Evolutionary conservation across 371 early-diverging fungal genomes (phyloP).

Genomic region (Mucor indicus): DNA sequence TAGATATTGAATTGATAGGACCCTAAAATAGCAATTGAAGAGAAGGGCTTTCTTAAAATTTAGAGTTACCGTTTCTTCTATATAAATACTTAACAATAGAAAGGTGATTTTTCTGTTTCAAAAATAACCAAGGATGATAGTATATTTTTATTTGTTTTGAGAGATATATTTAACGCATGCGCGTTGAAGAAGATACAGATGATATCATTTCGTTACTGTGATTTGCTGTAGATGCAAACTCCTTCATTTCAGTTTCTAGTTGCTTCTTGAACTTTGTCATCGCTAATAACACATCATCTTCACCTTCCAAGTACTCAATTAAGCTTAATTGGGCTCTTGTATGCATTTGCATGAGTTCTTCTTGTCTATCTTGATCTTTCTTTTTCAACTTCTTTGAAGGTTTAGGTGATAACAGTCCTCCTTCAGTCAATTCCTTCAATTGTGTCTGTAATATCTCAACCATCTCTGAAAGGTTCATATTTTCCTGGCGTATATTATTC

Average conservation of each 20-base stretch:
- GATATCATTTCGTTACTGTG: too few relatives aligned
- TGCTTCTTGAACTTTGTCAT: slow-evolving; percentile 37
- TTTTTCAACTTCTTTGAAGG: not conserved
- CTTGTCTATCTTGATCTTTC: slow-evolving; percentile 7
- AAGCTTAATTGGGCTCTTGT: slow-evolving; percentile 35
- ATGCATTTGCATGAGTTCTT: slow-evolving; percentile 28
- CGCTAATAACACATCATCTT: slow-evolving; percentile 27
- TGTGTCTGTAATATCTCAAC: slow-evolving; percentile 8
- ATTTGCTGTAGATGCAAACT: not conserved
- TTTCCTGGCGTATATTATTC: slow-evolving; percentile 8
- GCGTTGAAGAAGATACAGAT: too few relatives aligned
- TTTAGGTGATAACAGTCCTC: not conserved
- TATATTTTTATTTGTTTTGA: too few relatives aligned
- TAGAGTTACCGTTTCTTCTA: too few relatives aligned
- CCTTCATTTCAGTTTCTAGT: slow-evolving; percentile 21
- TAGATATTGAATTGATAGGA: too few relatives aligned
- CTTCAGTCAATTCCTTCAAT: slow-evolving; percentile 5
- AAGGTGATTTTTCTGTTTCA: too few relatives aligned
- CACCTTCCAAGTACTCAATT: slow-evolving; percentile 41
- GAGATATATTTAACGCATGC: too few relatives aligned
- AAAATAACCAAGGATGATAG: too few relatives aligned
- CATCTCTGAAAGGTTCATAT: not conserved
- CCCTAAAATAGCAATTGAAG: too few relatives aligned
- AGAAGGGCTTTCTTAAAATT: too few relatives aligned
- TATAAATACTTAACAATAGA: too few relatives aligned